A percentile compares a stretch with the other conserved stretches of the same genome.
phyloP scores from a whole-genome alignment of 176 grass and related monocot genomes.

The Thalia dealbata region DNA sequence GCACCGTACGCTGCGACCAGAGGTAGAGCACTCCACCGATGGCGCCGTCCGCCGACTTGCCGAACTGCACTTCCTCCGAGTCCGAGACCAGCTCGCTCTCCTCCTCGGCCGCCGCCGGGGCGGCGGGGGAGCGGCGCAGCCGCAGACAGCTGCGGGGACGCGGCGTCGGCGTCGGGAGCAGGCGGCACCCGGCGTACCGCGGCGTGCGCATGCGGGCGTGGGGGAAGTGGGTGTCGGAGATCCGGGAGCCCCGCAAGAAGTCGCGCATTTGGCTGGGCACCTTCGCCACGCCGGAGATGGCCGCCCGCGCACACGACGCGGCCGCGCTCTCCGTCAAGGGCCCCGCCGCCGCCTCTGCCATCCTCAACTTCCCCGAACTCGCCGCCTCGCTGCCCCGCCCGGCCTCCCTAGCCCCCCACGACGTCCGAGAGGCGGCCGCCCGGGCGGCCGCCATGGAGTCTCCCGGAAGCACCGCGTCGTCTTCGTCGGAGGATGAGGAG shows the following conservation, averaged over 20 bases:
- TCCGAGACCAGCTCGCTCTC: neutral
- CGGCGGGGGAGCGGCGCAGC: neutral
- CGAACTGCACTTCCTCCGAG: neutral
- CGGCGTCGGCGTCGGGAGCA: neutral
- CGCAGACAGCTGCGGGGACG: neutral
- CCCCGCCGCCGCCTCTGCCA: constrained; percentile 4
- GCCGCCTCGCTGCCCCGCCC: neutral
- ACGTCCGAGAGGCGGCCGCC: constrained; percentile 6
- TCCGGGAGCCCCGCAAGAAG: constrained; percentile 20
- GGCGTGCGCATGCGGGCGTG: constrained; percentile 23
- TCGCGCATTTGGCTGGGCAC: constrained; percentile 19
- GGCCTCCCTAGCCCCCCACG: neutral
- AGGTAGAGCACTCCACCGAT: neutral
- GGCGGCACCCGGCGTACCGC: constrained; percentile 10
- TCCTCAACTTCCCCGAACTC: constrained; percentile 15
- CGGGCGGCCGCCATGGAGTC: constrained; percentile 6
- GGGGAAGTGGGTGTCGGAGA: constrained; percentile 24
- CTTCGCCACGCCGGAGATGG: constrained; percentile 18
- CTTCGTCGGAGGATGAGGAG: neutral
- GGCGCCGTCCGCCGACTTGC: neutral
- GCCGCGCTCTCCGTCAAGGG: constrained; percentile 12
- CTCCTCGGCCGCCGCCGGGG: neutral
- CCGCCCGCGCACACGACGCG: constrained; percentile 16
- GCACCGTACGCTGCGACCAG: neutral
- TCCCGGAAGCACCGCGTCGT: too few species aligned